Evolutionary conservation across 2,329 filamentous ascomycete genomes (phyloP).

Genomic region (Talaromyces verruculosus): DNA sequence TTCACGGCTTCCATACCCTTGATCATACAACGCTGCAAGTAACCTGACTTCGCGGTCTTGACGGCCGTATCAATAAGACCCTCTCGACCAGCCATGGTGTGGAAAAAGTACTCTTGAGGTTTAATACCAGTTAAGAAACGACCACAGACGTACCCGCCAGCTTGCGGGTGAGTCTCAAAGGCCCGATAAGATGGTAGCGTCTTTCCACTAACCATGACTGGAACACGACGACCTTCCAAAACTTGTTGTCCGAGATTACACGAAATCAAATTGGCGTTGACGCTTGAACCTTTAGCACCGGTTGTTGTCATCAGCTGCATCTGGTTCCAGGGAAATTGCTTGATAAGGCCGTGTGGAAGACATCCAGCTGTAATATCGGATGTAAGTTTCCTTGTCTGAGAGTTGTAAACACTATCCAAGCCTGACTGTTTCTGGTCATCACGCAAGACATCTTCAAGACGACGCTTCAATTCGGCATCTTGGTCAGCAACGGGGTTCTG

Average conservation of each 20-base stretch:
- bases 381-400: conserved; percentile 67
- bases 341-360: conserved; percentile 78
- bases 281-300: conserved; percentile 86
- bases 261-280: conserved; percentile 97
- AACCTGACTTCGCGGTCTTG: conserved; percentile 95
- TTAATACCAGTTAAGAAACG: conserved; percentile 97
- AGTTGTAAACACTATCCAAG: conserved; percentile 84
- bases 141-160: conserved; percentile 89
- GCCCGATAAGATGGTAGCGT: conserved; percentile 90
- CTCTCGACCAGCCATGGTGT: conserved; percentile 98
- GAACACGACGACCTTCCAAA: conserved; percentile 89
- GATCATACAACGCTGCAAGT: conserved; percentile 93
- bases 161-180: conserved; percentile 83
- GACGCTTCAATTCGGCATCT: conserved; percentile 69
- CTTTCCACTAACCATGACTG: conserved; percentile 97
- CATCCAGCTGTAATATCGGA: conserved; percentile 74
- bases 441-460: conserved; percentile 84
- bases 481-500: conserved; percentile 61
- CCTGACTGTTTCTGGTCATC: conserved; percentile 89
- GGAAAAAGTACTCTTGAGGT: conserved; percentile 98
- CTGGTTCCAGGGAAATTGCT: conserved; percentile 93
- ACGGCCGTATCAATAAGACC: conserved; percentile 98
- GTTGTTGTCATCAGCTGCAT: conserved; percentile 99
- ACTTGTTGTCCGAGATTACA: conserved; percentile 97
- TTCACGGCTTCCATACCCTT: conserved; percentile 97